Base-by-base conservation (phyloP, 73 alveolate genomes). In the Tetrahymena elliotti region DNA sequence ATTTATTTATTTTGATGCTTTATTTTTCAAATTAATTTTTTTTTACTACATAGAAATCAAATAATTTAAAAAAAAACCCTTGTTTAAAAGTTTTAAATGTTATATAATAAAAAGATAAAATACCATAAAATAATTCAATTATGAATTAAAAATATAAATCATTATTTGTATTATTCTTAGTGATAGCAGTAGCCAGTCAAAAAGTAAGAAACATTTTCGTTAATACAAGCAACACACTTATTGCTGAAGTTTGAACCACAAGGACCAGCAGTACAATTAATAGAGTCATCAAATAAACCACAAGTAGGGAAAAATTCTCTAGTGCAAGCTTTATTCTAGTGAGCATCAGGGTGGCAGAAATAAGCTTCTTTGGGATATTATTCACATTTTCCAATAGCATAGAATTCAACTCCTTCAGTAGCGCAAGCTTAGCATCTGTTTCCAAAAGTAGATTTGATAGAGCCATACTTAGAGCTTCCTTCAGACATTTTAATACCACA, bases 211-310 rank as follows among this genome's bases (percentile, higher is more conserved):
- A 93, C 40, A 34, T 83, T 39, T 54, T 53, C 38, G 20, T 93
- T 83, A 0, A 38, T 82, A 35, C 96, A 93, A 15, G 96, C 96
- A 36, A 52, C 52, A 35, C 96, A 93, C 54, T 93, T 93, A 37
- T 93, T 93, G 53, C 93, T 68, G 22, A 53, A 93, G 31, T 38
- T 68, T 35, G 35, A 52, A 27, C 96, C 96, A 35, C 96, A 93
- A 2, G 94, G 96, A 36, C 35, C 68, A 20, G 35, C 34, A 8
- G 38, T 16, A 24, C 96, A 93, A 31, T 35, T 37, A 35, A 53
- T 52, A 35, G 82, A 52, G n/a, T 68, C 2, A 22, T 22, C 53
- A n/a, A 68, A 93, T 15, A 93, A 35, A 34, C 96, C 96, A 52
- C 96, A 93, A 54, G 83, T 35, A 22, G 96, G 96, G 84, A 37